Evolutionary conservation across 1,139 yeast genomes (phyloP).

Genomic region (Scheffersomyces stambukii): DNA sequence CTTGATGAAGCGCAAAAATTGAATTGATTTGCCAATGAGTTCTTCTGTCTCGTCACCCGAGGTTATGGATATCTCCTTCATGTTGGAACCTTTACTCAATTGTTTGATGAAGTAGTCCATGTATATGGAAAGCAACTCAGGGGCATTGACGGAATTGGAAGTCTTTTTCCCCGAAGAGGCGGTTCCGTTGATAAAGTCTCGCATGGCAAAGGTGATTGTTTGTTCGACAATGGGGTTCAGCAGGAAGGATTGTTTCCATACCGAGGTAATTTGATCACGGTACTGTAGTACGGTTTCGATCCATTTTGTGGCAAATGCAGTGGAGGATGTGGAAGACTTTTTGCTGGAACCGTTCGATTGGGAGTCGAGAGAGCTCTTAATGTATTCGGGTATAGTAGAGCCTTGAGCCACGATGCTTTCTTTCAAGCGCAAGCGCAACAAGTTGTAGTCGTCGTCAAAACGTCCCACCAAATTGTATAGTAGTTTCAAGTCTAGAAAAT

Average conservation of each 20-base stretch:
- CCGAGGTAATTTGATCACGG: conserved; percentile 47
- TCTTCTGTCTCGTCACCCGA: conserved; percentile 52
- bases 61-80: conserved; percentile 23
- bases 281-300: conserved; percentile 54
- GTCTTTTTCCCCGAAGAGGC: conserved; percentile 13
- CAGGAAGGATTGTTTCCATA: conserved; percentile 47
- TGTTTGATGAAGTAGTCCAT: conserved; percentile 72
- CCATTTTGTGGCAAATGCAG: conserved; percentile 67
- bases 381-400: conserved; percentile 22
- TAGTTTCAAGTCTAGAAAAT: conserved; percentile 27
- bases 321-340: conserved; percentile 15
- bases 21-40: conserved; percentile 51
- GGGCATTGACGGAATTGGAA: conserved; percentile 45
- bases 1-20: conserved; percentile 61
- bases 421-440: conserved; percentile 48
- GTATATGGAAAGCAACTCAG: conserved; percentile 72
- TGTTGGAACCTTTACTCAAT: conserved; percentile 36
- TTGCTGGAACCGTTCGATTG: conserved; percentile 7
- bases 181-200: conserved; percentile 57
- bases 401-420: conserved; percentile 45
- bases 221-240: conserved; percentile 49
- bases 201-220: conserved; percentile 58
- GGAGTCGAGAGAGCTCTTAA: conserved; percentile 18
- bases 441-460: conserved; percentile 50
- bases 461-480: conserved; percentile 51